Base-by-base conservation (phyloP, 140 eudicot species). In the Bidens hawaiensis region DNA sequence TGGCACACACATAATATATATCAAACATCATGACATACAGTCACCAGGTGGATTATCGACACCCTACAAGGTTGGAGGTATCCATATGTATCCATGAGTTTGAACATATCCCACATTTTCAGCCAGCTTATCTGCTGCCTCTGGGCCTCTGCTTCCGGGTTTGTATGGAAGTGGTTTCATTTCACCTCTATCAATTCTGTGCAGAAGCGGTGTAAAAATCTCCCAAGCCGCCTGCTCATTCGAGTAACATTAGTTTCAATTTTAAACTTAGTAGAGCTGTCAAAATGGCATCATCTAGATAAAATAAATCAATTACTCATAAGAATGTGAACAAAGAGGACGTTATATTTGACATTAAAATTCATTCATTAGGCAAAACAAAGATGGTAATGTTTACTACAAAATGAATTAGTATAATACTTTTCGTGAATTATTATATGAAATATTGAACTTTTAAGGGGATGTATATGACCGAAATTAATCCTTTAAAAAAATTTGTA, bases 131-230 rank as follows among this genome's bases (percentile, higher is more conserved):
- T 91, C 98, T 18, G 96, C 98, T 75, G 74, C 85, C 33, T 50
- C 89, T 0, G 98, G 98, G 16, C 98, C 98, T 60, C 98, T 68
- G 75, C 89, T 91, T 15, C 95, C 96, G 0, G 89, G 84, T 77
- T 82, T 87, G 89, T 91, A 91, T 52, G 85, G 74, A 57, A 88
- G 72, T 1, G 95, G 52, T 75, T 88, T 87, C 46, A 87, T 19
- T 62, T 91, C 88, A 40, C 98, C 95, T 16, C 72, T 59, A 15
- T 91, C 96, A 16, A 91, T 91, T 79, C 78, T 86, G 85, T 87
- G 98, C 56, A 91, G 67, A 16, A 91, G 87, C 54, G 98, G 98
- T 5, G 98, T 91, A 82, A 91, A 91, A 10, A 91, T 91, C 95
- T 91, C 87, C 98, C 98, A 87, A 0, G 98, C 98, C 43, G 94